Conservation (phyloP, 139 green algal genomes). For the Micractinium sp. region DNA sequence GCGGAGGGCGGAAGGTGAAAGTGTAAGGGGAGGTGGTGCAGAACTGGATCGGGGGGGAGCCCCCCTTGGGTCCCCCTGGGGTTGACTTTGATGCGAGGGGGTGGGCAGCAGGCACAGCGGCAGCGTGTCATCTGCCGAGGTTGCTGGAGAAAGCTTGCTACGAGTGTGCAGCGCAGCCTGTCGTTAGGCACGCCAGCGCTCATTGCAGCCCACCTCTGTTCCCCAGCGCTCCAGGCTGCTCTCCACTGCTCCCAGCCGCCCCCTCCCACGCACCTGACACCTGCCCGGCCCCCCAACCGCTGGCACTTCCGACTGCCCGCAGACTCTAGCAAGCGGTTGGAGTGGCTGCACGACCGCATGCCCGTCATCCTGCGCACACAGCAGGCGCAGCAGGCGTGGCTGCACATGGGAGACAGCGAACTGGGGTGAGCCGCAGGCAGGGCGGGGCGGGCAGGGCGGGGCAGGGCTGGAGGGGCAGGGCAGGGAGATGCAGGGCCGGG, state of each 20-base stretch:
- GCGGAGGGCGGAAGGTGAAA: too few relatives aligned
- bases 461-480: background rate
- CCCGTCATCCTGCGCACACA: constrained; percentile 70
- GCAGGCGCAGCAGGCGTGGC: constrained; percentile 52
- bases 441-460: background rate
- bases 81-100: too few relatives aligned
- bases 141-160: too few relatives aligned
- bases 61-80: too few relatives aligned
- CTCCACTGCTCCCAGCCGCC: background rate
- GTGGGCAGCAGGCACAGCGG: background rate
- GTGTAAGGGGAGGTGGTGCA: too few relatives aligned
- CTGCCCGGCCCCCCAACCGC: background rate
- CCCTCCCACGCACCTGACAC: background rate
- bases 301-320: background rate
- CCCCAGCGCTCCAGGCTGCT: background rate
- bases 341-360: constrained; percentile 89
- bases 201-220: too few relatives aligned
- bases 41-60: too few relatives aligned
- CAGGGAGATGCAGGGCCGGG: background rate
- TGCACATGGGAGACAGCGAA: constrained; percentile 35
- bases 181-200: too few relatives aligned
- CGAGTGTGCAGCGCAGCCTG: too few relatives aligned
- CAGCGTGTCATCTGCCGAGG: background rate
- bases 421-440: constrained; percentile 4
- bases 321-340: constrained; percentile 56